Evolutionary conservation across 2,329 filamentous ascomycete genomes (phyloP).

Genomic region (Xylaria sp.): DNA sequence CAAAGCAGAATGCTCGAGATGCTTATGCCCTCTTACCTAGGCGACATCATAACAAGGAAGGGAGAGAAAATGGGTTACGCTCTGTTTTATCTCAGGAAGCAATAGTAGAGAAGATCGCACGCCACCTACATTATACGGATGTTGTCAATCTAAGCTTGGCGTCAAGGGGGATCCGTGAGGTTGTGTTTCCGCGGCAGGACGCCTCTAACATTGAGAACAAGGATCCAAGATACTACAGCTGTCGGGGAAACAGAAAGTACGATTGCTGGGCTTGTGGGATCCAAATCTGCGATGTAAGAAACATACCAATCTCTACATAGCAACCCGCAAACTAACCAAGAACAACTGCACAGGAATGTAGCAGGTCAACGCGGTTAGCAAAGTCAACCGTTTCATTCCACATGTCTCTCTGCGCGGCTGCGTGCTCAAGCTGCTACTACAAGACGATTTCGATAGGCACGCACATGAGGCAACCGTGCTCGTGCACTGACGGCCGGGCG

Average conservation of each 20-base stretch:
- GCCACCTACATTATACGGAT: slow-evolving; percentile 13
- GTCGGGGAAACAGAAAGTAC: slow-evolving; percentile 13
- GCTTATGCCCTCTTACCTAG: neutral
- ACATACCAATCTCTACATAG: neutral
- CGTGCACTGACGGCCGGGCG: slow-evolving; percentile 2
- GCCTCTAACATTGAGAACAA: neutral
- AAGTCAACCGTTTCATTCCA: slow-evolving; percentile 16
- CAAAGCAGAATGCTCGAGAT: slow-evolving; percentile 1
- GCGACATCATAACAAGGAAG: neutral
- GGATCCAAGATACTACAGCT: slow-evolving; percentile 13
- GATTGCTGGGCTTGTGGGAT: slow-evolving; percentile 25
- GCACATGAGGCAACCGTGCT: neutral
- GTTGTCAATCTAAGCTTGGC: slow-evolving; percentile 17
- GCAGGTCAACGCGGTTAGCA: neutral
- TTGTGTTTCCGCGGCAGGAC: slow-evolving; percentile 8
- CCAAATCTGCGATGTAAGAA: slow-evolving; percentile 22
- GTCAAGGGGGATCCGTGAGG: slow-evolving; percentile 11
- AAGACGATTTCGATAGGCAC: neutral
- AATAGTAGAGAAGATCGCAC: neutral
- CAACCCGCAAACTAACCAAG: neutral
- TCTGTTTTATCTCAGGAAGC: neutral
- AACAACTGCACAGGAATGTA: slow-evolving; percentile 10
- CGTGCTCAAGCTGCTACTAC: slow-evolving; percentile 19
- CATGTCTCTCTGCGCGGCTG: slow-evolving; percentile 19
- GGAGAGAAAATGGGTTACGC: neutral